phyloP scores from a whole-genome alignment of 257 asterid genomes.

The Scutellaria galericulata region DNA sequence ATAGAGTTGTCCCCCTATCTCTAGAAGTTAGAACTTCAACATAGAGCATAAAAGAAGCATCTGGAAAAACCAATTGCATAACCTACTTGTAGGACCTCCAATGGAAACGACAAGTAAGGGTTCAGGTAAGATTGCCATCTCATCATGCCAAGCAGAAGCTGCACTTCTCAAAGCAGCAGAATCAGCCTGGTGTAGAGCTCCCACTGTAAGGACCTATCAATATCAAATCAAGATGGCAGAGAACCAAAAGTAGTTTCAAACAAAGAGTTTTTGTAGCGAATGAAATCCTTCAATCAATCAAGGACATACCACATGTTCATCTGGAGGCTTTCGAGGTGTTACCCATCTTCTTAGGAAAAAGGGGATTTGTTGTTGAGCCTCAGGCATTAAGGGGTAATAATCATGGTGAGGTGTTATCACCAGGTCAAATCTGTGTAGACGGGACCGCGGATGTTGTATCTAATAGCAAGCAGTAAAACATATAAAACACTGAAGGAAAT shows the following conservation, averaged over 20 bases:
- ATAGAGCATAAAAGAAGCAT: neutral
- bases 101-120: slow-evolving; percentile 81
- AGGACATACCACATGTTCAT: slow-evolving; percentile 66
- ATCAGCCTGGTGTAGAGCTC: slow-evolving; percentile 88
- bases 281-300: slow-evolving; percentile 27
- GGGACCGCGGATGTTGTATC: slow-evolving; percentile 94
- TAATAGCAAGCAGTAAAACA: slow-evolving; percentile 43
- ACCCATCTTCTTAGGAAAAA: slow-evolving; percentile 69
- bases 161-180: slow-evolving; percentile 66
- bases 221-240: slow-evolving; percentile 22
- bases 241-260: slow-evolving; percentile 22
- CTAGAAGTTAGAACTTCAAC: neutral
- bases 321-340: slow-evolving; percentile 80
- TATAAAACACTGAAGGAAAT: slow-evolving; percentile 26
- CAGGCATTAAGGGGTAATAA: slow-evolving; percentile 72
- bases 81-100: slow-evolving; percentile 87
- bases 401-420: slow-evolving; percentile 87
- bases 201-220: slow-evolving; percentile 73
- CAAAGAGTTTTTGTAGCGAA: slow-evolving; percentile 19
- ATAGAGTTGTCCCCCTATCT: neutral
- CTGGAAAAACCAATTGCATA: slow-evolving; percentile 21
- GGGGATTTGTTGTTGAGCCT: slow-evolving; percentile 77
- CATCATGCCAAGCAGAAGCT: slow-evolving; percentile 74
- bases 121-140: slow-evolving; percentile 62
- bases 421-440: slow-evolving; percentile 76